Percentiles rank a stretch among this genome's conserved stretches.
phyloP scores from a whole-genome alignment of 257 asterid species.

The Nicotiana tomentosiformis region DNA sequence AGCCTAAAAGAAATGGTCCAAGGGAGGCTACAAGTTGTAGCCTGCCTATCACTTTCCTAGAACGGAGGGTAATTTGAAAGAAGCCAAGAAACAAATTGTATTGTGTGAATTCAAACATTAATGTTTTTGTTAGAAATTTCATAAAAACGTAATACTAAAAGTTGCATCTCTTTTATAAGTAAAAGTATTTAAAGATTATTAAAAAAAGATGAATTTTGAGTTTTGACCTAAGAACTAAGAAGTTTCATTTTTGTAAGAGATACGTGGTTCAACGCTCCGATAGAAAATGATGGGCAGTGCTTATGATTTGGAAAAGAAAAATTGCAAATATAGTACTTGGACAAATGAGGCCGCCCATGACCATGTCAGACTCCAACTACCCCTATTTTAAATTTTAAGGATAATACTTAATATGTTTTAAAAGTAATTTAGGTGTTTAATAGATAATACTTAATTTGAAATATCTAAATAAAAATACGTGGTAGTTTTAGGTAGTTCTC shows the following conservation, averaged over 20 bases:
- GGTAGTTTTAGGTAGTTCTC: too few relatives aligned
- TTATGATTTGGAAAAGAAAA: neutral
- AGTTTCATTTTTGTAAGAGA: neutral
- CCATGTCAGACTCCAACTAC: constrained; percentile 7
- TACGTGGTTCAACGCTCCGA: neutral
- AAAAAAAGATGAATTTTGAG: too few relatives aligned
- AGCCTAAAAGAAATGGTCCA: neutral
- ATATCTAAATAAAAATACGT: too few relatives aligned
- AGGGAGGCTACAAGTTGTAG: neutral
- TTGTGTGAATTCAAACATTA: too few relatives aligned
- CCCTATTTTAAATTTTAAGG: neutral
- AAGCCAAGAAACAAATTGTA: neutral
- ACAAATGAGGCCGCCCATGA: neutral
- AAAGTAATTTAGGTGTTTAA: too few relatives aligned
- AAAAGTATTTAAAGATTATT: too few relatives aligned
- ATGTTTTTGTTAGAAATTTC: too few relatives aligned
- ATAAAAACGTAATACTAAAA: too few relatives aligned
- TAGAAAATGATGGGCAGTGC: too few relatives aligned
- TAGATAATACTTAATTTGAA: too few relatives aligned
- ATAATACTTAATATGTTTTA: too few relatives aligned
- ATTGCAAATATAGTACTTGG: neutral
- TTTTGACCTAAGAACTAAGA: neutral
- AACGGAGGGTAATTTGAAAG: neutral
- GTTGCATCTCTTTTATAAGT: neutral
- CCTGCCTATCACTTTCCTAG: neutral